Evolutionary conservation across 83 land plant genomes (phyloP), one percentile per base, ranked within the genome.

Genomic region (Diphasiastrum complanatum): DNA sequence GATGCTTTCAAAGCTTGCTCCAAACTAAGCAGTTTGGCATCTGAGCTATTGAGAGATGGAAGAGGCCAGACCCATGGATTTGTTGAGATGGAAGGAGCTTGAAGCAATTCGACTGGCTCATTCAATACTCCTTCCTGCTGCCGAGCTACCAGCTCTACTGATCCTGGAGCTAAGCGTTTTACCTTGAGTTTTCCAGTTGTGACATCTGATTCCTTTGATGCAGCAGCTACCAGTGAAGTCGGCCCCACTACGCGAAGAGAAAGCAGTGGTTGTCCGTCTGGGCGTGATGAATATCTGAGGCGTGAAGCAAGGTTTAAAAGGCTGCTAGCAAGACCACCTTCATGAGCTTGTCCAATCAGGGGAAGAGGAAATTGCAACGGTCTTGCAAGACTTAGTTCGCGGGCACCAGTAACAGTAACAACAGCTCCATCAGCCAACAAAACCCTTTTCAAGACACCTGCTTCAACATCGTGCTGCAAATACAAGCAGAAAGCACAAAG

Each of bases 381-480:
- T 5, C 65, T 34, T 18, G 49, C 34, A 19, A 79, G 36, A 33
- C 75, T 66, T 19, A 83, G 58, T 61, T 77, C 76, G 38, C 57
- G 66, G 60, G 83, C 86, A 40, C 78, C 74, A 5, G 32, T 37
- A 6, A 79, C 71, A 52, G 58, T 66, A 5, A 79, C 65, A 49
- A 69, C 67, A 18, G 73, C 70, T 41, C 83, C 86, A 51, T 76
- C 74, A 29, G 74, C 78, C 36, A 83, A 68, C 30, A 73, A 45
- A 0, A 83, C 33, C 60, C 73, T 67, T 45, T 54, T 75, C 19
- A 79, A 34, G 4, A 81, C 75, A 11, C 98, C 95, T 45, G 98
- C 95, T 79, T 87, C 98, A 24, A 92, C 98, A 76, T 92, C 95
- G 71, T 92, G 85, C 98, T 93, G 88, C 51, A 70, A 27, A 34